phyloP scores from a whole-genome alignment of 1,284 basidiomycete species.

The Trametes hirsuta region DNA sequence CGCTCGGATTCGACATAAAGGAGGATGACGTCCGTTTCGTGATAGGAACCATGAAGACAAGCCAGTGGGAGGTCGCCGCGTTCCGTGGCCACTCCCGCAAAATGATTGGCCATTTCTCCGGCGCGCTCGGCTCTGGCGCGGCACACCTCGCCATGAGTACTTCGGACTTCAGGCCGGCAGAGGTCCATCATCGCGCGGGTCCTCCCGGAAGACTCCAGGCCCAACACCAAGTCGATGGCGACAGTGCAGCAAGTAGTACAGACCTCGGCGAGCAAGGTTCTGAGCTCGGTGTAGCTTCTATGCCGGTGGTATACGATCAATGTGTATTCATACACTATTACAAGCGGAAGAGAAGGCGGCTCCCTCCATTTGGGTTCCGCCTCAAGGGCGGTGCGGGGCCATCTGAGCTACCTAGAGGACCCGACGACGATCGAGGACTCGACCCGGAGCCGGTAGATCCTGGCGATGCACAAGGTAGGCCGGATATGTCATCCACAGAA shows the following conservation, averaged over 20 bases:
- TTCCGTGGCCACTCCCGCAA: neutral
- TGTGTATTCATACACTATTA: neutral
- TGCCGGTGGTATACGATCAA: neutral
- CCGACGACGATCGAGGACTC: too few relatives aligned
- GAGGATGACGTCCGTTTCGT: neutral
- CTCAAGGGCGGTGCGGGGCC: neutral
- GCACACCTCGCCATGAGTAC: neutral
- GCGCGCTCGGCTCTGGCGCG: neutral
- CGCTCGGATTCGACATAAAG: neutral
- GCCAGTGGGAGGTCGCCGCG: neutral
- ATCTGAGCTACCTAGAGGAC: neutral
- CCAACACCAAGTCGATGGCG: neutral
- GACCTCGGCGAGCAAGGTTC: too few relatives aligned
- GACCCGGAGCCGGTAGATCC: rapidly evolving
- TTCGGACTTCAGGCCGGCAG: neutral
- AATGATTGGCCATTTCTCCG: neutral
- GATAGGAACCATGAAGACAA: neutral
- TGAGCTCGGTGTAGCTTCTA: too few relatives aligned
- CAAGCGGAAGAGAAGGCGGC: neutral
- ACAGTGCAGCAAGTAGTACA: neutral
- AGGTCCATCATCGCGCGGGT: neutral
- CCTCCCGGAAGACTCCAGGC: neutral
- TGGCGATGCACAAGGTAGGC: too few relatives aligned
- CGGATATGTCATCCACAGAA: too few relatives aligned
- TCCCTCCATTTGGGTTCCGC: neutral